phyloP scores from a whole-genome alignment of 2,329 filamentous ascomycete species.

The Talaromyces marneffei region DNA sequence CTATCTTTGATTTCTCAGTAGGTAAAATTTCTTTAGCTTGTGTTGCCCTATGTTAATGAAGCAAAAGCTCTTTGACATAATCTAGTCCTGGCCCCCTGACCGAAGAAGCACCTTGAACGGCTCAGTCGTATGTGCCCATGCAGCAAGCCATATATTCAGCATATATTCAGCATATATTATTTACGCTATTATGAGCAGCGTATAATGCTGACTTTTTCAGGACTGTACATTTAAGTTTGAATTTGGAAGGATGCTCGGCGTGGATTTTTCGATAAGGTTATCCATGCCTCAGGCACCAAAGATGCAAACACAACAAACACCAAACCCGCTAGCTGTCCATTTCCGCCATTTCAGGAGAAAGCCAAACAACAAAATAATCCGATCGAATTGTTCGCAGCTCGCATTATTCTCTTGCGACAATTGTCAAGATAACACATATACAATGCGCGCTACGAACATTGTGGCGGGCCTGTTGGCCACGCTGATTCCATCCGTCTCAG shows the following conservation, averaged over 20 bases:
- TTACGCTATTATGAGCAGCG: no score
- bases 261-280: neutral
- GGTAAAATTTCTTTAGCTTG: no score
- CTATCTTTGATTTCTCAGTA: no score
- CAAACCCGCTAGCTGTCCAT: slow-evolving; percentile 12
- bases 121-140: no score
- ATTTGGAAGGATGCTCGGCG: neutral
- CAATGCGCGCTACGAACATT: slow-evolving; percentile 61
- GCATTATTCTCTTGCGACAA: neutral
- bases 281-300: slow-evolving; percentile 1
- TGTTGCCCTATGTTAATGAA: no score
- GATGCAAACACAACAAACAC: slow-evolving; percentile 14
- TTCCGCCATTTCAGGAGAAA: slow-evolving; percentile 14
- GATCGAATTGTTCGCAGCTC: neutral
- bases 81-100: no score
- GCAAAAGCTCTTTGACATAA: no score
- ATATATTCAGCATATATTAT: neutral
- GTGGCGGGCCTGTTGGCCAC: slow-evolving; percentile 65
- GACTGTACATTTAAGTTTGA: neutral
- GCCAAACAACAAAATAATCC: slow-evolving; percentile 7
- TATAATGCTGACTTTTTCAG: neutral
- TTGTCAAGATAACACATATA: slow-evolving; percentile 11
- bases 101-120: no score
- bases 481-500: slow-evolving; percentile 64
- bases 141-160: neutral